These are phyloP conservation scores for Colletotrichum sansevieriae DNA, from an alignment of 2,329 filamentous ascomycete genomes.

Conservation along the genomic window DNA sequence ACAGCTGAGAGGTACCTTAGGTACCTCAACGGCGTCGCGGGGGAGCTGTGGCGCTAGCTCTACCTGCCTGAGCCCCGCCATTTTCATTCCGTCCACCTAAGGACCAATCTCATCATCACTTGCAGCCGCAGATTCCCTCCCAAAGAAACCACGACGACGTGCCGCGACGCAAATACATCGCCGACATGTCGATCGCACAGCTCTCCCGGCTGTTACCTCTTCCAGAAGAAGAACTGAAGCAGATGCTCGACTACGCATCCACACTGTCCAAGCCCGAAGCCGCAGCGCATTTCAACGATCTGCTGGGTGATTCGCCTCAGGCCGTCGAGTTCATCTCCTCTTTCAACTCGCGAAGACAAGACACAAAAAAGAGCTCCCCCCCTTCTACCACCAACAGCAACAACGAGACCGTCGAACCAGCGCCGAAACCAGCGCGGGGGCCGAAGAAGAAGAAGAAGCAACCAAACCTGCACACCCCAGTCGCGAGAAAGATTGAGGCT, in stretches of 20 bases:
- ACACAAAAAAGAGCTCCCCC: constrained; percentile 48
- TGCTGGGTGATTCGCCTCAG: constrained; percentile 88
- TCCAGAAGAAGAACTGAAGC: constrained; percentile 85
- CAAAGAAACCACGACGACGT: not conserved
- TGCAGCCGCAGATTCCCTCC: not conserved
- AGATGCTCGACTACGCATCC: constrained; percentile 85
- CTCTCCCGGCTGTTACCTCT: constrained; percentile 85
- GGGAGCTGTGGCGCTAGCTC: constrained; percentile 35
- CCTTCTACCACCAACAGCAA: constrained; percentile 32
- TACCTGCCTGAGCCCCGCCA: constrained; percentile 3
- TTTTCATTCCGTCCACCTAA: not conserved
- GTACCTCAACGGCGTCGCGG: constrained; percentile 11
- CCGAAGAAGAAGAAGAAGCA: constrained; percentile 72
- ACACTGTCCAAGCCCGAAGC: constrained; percentile 83
- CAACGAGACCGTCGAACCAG: constrained; percentile 51
- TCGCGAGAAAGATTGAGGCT: constrained; percentile 73
- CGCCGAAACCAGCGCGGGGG: constrained; percentile 62
- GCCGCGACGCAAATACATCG: not conserved
- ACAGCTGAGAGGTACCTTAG: no score
- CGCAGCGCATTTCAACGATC: constrained; percentile 86
- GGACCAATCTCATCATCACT: constrained; percentile 26
- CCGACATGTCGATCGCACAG: constrained; percentile 70
- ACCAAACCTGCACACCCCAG: constrained; percentile 71
- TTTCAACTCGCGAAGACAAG: constrained; percentile 77
- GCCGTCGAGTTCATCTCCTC: constrained; percentile 82